Percentiles rank a stretch among this genome's conserved stretches.
These are phyloP conservation scores for Phylloboletellus chloephorus DNA, from an alignment of 1,284 basidiomycete species.

Conservation along the genomic window DNA sequence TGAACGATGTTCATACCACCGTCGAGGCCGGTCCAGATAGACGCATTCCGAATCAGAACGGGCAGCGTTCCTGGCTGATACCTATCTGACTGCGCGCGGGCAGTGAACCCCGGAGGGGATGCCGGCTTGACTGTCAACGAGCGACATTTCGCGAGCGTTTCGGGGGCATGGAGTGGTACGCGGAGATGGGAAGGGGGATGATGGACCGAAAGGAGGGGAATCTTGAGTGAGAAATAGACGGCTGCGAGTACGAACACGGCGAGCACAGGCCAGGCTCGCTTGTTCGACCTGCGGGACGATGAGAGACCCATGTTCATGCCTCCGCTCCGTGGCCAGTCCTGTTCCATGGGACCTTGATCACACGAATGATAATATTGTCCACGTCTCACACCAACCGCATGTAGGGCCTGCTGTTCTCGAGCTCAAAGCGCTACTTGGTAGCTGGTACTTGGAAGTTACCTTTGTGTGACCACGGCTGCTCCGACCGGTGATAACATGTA, in stretches of 20 bases:
- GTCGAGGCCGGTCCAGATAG: constrained; percentile 74
- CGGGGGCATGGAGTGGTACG: constrained; percentile 19
- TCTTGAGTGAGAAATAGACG: constrained; percentile 15
- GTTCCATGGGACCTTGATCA: no score
- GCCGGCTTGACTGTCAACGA: constrained; percentile 36
- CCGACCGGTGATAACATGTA: not conserved
- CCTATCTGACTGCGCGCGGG: constrained; percentile 59
- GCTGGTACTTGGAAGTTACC: no score
- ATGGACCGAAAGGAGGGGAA: constrained; percentile 9
- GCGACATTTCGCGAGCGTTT: constrained; percentile 22
- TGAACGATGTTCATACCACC: constrained; percentile 56
- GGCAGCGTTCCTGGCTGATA: constrained; percentile 55
- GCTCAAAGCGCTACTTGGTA: no score
- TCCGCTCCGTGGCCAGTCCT: not conserved
- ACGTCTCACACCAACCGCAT: no score
- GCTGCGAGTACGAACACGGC: constrained; percentile 12
- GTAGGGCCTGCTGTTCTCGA: no score
- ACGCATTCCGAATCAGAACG: constrained; percentile 66
- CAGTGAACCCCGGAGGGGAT: constrained; percentile 46
- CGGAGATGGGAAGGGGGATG: constrained; percentile 4
- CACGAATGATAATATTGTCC: no score
- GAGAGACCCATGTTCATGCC: constrained; percentile 4
- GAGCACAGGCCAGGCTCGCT: constrained; percentile 16
- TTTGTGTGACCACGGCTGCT: no score
- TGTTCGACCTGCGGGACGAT: constrained; percentile 8